Percentiles rank a stretch among this genome's conserved stretches.
Conservation (phyloP, 768 basidiomycete genomes). For the Galerina marginata region DNA sequence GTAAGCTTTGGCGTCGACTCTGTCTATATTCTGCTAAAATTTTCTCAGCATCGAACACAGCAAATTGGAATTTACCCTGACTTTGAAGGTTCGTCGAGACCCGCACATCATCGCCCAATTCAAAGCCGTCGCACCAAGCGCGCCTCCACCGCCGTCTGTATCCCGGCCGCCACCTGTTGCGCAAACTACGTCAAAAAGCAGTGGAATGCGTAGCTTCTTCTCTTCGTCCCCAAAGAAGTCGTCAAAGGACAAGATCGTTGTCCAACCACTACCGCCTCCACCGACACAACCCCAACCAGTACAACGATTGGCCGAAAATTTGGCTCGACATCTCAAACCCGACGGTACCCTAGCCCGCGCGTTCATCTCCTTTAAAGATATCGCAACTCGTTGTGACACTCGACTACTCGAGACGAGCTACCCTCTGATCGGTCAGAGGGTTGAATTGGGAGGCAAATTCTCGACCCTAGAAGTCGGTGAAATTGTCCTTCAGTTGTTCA, state of each 20-base stretch:
- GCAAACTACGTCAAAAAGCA: constrained; percentile 56
- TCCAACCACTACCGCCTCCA: constrained; percentile 41
- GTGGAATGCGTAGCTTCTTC: constrained; percentile 79
- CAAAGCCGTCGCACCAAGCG: constrained; percentile 62
- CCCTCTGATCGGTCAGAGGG: constrained; percentile 79
- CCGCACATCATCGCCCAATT: constrained; percentile 84
- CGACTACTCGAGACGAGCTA: constrained; percentile 83
- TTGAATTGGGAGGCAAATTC: constrained; percentile 59
- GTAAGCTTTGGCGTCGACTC: constrained; percentile 46
- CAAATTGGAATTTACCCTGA: constrained; percentile 94
- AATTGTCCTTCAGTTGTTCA: constrained; percentile 88
- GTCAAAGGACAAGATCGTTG: constrained; percentile 51
- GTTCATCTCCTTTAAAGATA: constrained; percentile 88
- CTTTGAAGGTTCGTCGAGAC: constrained; percentile 85
- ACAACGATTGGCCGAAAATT: constrained; percentile 67
- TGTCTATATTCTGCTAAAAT: not conserved
- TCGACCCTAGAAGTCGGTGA: constrained; percentile 82
- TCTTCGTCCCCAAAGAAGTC: constrained; percentile 75
- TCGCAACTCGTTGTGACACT: constrained; percentile 83
- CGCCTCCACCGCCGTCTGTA: constrained; percentile 38
- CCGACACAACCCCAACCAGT: constrained; percentile 37
- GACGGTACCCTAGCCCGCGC: constrained; percentile 90
- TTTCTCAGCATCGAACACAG: constrained; percentile 80
- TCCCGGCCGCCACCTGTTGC: constrained; percentile 41
- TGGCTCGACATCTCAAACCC: constrained; percentile 81